Base-by-base conservation (phyloP, 1,284 basidiomycete genomes). In the Sporisorium sorghi region DNA sequence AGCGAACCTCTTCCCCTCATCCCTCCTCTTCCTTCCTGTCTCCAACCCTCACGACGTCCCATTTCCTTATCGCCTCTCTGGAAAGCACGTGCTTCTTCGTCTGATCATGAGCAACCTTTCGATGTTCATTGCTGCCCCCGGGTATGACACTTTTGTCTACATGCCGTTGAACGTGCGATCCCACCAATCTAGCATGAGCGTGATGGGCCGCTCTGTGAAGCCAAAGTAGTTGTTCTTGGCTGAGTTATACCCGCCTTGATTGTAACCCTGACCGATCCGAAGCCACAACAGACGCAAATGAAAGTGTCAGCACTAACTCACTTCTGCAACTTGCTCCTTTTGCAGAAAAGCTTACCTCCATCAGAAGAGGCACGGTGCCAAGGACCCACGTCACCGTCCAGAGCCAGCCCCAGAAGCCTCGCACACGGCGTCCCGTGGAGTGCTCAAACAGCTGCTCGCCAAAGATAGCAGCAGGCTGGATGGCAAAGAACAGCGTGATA, bases 341-440 rank as follows among this genome's bases (percentile, higher is more conserved):
- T n/a, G n/a, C n/a, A n/a, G n/a, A n/a, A n/a, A 8, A 32, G 53
- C 59, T 57, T 37, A 48, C 57, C 10, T 74, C 62, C 7, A 64
- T 15, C 24, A 62, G 24, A 12, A 58, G 32, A 2, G 67, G 63
- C 2, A 58, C 59, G 17, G 59, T 60, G 28, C 11, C 10, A 15
- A 64, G 28, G 24, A 71, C 42, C 53, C 52, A 70, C 1, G 42
- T n/a, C 7, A 54, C 37, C 1, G 63, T 33, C 73, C 73, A 75
- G 7, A 55, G 17, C 67, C 73, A 71, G 4, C 73, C 73, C 26
- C 30, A 48, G 21, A 53, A n/a, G 1, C 73, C 73, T 11, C 48
- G 28, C 1, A 75, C 73, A 2, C 44, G 42, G 30, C 48, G 39
- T 0, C 59, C 39, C 0, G 63, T 63, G n/a, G 32, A 42, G 8